Conservation (phyloP, 2,329 filamentous ascomycete genomes). For the Emmonsiellopsis sp. region DNA sequence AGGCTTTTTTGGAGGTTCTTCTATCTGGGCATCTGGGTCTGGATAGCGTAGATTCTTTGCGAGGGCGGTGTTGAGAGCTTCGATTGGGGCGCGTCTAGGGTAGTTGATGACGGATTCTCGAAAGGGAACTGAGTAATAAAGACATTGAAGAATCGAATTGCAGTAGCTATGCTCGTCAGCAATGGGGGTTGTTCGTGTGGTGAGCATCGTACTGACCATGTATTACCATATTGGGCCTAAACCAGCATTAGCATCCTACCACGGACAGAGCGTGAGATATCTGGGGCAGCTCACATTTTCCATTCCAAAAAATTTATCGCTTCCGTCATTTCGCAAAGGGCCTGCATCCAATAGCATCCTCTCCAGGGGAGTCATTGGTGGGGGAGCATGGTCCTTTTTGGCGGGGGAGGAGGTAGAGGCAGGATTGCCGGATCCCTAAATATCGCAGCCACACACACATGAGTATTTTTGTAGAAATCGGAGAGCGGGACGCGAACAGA, state of each 20-base stretch:
- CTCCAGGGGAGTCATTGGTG: conserved; percentile 51
- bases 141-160: conserved; percentile 94
- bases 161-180: conserved; percentile 60
- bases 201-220: conserved; percentile 57
- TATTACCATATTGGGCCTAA: conserved; percentile 75
- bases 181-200: neutral
- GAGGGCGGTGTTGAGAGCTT: conserved; percentile 54
- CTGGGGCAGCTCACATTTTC: conserved; percentile 68
- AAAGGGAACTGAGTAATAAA: conserved; percentile 92
- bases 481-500: no score
- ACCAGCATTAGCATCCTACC: conserved; percentile 14
- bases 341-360: conserved; percentile 77
- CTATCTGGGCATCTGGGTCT: conserved; percentile 49
- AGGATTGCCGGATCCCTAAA: conserved; percentile 40
- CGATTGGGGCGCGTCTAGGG: conserved; percentile 61
- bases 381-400: conserved; percentile 53
- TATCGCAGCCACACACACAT: conserved; percentile 13
- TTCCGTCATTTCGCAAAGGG: conserved; percentile 74
- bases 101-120: conserved; percentile 91
- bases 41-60: conserved; percentile 45
- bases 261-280: neutral
- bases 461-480: neutral
- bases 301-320: conserved; percentile 95
- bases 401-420: conserved; percentile 37
- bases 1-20: conserved; percentile 42